A percentile compares a stretch with the other conserved stretches of the same genome.
These are phyloP conservation scores for Porcisia hertigi DNA, from an alignment of 208 protist species.

Conservation along the genomic window DNA sequence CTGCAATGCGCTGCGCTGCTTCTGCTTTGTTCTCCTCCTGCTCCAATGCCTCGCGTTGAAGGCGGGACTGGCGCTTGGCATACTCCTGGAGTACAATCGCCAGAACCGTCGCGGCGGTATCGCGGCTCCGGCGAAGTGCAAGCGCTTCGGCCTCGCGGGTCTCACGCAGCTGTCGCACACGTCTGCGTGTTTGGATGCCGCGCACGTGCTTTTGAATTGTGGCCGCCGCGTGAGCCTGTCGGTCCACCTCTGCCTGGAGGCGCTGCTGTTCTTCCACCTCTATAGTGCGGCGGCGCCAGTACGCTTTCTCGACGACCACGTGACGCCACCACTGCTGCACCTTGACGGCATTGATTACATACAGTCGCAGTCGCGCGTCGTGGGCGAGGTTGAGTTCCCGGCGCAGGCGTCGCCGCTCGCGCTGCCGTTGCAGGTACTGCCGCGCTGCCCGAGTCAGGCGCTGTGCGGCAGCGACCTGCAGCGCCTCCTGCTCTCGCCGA, in stretches of 20 bases:
- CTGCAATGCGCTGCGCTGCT: constrained; percentile 49
- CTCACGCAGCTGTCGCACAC: not conserved
- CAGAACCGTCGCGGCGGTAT: constrained; percentile 33
- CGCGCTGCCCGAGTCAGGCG: constrained; percentile 36
- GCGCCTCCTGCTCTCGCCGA: constrained; percentile 32
- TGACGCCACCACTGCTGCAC: constrained; percentile 73
- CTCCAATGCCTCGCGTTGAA: constrained; percentile 27
- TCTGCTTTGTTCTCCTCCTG: constrained; percentile 16
- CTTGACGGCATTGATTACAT: constrained; percentile 34
- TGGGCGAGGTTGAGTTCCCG: constrained; percentile 37
- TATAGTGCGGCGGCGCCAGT: constrained; percentile 51
- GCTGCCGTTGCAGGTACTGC: constrained; percentile 31
- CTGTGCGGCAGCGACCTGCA: constrained; percentile 21
- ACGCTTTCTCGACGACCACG: constrained; percentile 37
- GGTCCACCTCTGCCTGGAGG: constrained; percentile 10
- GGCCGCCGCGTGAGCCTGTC: constrained; percentile 31
- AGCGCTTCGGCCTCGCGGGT: constrained; percentile 9
- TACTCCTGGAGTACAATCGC: constrained; percentile 53
- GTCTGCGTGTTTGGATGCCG: constrained; percentile 30
- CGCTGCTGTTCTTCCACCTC: constrained; percentile 38
- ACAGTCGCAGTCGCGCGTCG: constrained; percentile 41
- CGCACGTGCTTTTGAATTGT: constrained; percentile 44
- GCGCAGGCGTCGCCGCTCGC: constrained; percentile 37
- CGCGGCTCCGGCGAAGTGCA: constrained; percentile 9
- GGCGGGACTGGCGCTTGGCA: constrained; percentile 30